Percentiles rank a stretch among this genome's conserved stretches.
These are phyloP conservation scores for Yamadazyma tumulicola DNA, from an alignment of 805 yeast species.

Conservation along the genomic window DNA sequence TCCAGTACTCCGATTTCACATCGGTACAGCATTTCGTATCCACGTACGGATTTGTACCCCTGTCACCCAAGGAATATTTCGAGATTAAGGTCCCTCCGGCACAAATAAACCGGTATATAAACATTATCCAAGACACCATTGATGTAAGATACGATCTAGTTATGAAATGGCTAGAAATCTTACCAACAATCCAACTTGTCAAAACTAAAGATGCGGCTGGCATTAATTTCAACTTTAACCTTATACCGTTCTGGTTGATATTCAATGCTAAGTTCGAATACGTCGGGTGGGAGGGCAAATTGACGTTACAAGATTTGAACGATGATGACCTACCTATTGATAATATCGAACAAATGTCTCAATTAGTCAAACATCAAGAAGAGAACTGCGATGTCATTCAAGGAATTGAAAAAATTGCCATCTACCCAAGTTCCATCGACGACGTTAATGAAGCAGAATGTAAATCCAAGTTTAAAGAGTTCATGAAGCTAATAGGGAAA, in stretches of 20 bases:
- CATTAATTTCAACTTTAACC: conserved; percentile 9
- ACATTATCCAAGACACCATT: conserved; percentile 8
- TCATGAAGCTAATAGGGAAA: conserved; percentile 8
- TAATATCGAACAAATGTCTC: conserved; percentile 20
- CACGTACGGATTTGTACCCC: conserved; percentile 33
- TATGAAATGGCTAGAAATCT: conserved; percentile 25
- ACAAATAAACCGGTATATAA: conserved; percentile 10
- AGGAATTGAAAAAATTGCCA: conserved; percentile 18
- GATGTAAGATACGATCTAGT: conserved; percentile 12
- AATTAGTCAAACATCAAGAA: conserved; percentile 23
- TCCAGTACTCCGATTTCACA: conserved; percentile 9
- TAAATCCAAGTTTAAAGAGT: conserved; percentile 7
- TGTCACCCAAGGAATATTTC: conserved; percentile 7
- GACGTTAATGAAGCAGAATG: conserved; percentile 3
- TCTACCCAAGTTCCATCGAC: conserved; percentile 7
- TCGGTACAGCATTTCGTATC: conserved; percentile 18
- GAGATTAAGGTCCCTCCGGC: conserved; percentile 10
- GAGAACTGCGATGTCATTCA: conserved; percentile 22
- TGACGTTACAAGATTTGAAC: conserved; percentile 4
- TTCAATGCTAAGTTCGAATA: conserved; percentile 9
- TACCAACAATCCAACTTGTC: conserved; percentile 23
- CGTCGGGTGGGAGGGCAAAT: conserved; percentile 16
- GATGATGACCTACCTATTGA: conserved; percentile 23
- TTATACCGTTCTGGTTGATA: conserved; percentile 14
- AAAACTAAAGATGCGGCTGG: conserved; percentile 4